Evolutionary conservation across 2,329 filamentous ascomycete genomes (phyloP).

Genomic region (Cladosporium sp.): DNA sequence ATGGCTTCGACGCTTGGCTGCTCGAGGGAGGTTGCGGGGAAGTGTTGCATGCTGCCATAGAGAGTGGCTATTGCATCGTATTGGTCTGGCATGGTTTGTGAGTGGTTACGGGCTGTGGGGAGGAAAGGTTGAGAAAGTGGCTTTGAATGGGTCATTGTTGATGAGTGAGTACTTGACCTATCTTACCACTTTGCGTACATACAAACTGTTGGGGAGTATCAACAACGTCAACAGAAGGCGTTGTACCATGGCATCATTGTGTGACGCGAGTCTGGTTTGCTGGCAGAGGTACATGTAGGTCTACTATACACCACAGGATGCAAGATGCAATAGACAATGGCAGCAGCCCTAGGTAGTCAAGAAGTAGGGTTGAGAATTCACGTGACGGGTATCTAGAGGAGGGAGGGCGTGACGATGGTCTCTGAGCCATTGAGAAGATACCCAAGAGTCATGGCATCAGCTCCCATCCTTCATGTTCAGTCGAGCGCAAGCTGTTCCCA

Average conservation of each 20-base stretch:
- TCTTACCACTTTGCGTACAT: too few relatives aligned
- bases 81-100: constrained; percentile 14
- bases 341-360: neutral
- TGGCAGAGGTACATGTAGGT: neutral
- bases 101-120: neutral
- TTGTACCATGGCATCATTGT: neutral
- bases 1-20: constrained; percentile 4
- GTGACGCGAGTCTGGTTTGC: neutral
- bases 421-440: neutral
- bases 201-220: neutral
- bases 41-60: neutral
- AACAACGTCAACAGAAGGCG: neutral
- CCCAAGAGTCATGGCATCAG: neutral
- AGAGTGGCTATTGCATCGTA: constrained; percentile 5
- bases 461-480: neutral
- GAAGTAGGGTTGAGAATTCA: neutral
- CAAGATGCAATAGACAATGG: neutral
- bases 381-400: neutral
- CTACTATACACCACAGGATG: neutral
- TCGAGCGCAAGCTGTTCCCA: constrained; percentile 7
- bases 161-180: neutral
- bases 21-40: constrained; percentile 11
- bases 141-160: neutral
- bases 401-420: neutral
- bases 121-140: neutral